Percentiles rank a stretch among this genome's conserved stretches.
phyloP scores from a whole-genome alignment of 768 basidiomycete genomes.

The Asterophora lycoperdoides region DNA sequence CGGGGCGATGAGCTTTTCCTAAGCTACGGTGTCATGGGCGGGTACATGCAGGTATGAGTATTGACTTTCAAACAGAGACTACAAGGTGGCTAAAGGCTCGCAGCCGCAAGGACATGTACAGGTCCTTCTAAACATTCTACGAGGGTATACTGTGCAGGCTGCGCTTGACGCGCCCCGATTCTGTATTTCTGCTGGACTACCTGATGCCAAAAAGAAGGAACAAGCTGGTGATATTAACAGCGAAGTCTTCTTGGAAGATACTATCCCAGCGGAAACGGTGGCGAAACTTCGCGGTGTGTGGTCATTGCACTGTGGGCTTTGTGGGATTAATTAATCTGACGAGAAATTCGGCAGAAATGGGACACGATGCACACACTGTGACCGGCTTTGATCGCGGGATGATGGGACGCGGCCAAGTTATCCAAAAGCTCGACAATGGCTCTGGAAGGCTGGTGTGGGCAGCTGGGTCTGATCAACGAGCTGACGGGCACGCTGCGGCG shows the following conservation, averaged over 20 bases:
- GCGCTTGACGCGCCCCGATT: constrained; percentile 94
- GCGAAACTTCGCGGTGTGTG: constrained; percentile 60
- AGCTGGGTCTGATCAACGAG: constrained; percentile 86
- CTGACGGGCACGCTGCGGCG: constrained; percentile 82
- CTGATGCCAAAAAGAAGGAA: constrained; percentile 48
- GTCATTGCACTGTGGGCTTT: background rate
- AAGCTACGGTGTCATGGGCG: constrained; percentile 90
- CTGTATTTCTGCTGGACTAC: constrained; percentile 86
- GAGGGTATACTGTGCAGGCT: constrained; percentile 83
- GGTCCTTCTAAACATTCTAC: constrained; percentile 84
- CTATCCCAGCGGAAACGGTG: constrained; percentile 59
- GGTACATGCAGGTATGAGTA: constrained; percentile 71
- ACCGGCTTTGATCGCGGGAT: constrained; percentile 56
- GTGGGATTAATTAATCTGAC: background rate
- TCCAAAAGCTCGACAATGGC: constrained; percentile 68
- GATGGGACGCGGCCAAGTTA: constrained; percentile 87
- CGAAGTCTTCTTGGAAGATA: constrained; percentile 88
- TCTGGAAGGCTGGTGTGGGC: constrained; percentile 86
- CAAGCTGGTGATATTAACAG: constrained; percentile 70
- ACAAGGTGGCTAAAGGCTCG: background rate
- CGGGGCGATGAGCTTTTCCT: constrained; percentile 79
- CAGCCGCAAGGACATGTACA: constrained; percentile 97
- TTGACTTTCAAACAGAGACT: constrained; percentile 1
- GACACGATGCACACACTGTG: constrained; percentile 72
- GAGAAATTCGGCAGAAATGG: constrained; percentile 60